phyloP scores from a whole-genome alignment of 352 stramenopile species.

The Phytophthora pini region DNA sequence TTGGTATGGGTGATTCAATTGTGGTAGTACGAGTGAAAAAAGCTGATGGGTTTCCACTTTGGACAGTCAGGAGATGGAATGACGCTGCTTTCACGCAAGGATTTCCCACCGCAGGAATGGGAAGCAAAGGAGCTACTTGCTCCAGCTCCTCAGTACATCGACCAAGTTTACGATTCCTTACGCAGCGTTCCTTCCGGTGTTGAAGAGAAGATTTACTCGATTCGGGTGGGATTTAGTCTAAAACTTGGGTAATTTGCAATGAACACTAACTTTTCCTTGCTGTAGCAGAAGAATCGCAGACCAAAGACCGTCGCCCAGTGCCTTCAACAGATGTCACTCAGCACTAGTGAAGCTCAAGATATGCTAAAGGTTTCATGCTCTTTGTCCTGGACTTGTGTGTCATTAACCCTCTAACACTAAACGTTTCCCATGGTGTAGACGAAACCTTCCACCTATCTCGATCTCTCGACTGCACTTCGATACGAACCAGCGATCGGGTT shows the following conservation, averaged over 20 bases:
- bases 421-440: constrained; percentile 14
- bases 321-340: constrained; percentile 31
- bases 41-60: background rate
- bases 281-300: constrained; percentile 31
- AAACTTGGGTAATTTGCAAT: background rate
- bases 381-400: background rate
- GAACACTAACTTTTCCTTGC: background rate
- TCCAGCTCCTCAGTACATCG: constrained; percentile 54
- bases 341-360: constrained; percentile 24
- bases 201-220: constrained; percentile 68
- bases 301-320: constrained; percentile 30
- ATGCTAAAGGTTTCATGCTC: constrained; percentile 33
- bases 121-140: constrained; percentile 48
- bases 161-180: constrained; percentile 61
- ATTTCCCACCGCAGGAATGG: constrained; percentile 62
- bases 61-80: constrained; percentile 54
- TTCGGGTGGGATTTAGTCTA: constrained; percentile 39
- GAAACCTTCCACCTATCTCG: constrained; percentile 56
- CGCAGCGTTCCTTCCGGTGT: constrained; percentile 47
- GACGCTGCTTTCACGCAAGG: constrained; percentile 58
- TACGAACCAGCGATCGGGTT: constrained; percentile 74
- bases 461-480: constrained; percentile 50
- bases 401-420: background rate
- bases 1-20: constrained; percentile 36
- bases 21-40: background rate